These are phyloP conservation scores for Suhomyces faveliae DNA, from an alignment of 805 yeast genomes.

Conservation along the genomic window DNA sequence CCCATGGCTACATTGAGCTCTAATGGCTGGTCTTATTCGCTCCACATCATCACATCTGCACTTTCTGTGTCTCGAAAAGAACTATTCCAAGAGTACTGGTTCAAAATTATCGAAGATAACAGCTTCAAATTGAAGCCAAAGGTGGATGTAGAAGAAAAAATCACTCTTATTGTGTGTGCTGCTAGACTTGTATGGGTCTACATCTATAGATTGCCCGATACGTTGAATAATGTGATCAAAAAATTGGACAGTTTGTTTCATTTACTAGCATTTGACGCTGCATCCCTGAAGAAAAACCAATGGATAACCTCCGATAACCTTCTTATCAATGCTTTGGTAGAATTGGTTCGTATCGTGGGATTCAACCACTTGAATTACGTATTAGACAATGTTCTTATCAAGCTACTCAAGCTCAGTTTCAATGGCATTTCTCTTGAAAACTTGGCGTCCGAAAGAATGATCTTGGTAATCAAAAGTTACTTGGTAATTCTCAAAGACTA, in stretches of 20 bases:
- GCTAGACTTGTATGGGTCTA: conserved; percentile 88
- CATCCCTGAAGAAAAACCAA: conserved; percentile 55
- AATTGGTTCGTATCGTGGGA: conserved; percentile 75
- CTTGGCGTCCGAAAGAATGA: conserved; percentile 65
- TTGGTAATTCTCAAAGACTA: conserved; percentile 66
- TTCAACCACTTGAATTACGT: conserved; percentile 75
- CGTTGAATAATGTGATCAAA: conserved; percentile 82
- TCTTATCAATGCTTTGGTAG: conserved; percentile 64
- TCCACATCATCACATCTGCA: conserved; percentile 67
- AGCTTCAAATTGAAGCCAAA: conserved; percentile 66
- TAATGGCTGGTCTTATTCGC: conserved; percentile 62
- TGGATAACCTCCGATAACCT: conserved; percentile 72
- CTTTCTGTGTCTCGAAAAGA: conserved; percentile 80
- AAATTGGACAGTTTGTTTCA: conserved; percentile 66
- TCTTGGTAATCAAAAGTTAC: conserved; percentile 69
- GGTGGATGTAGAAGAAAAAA: conserved; percentile 46
- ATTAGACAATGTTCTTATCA: conserved; percentile 73
- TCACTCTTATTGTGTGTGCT: conserved; percentile 59
- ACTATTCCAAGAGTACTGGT: conserved; percentile 72
- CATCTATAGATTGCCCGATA: conserved; percentile 80
- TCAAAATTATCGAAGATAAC: conserved; percentile 60
- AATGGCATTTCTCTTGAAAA: conserved; percentile 60
- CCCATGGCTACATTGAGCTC: neutral
- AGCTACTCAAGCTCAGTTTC: conserved; percentile 61
- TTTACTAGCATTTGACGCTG: conserved; percentile 48